Evolutionary conservation across 148 eudicot species (phyloP), one percentile per base, ranked within the genome.

Genomic region (Chenopodium berlandieri): DNA sequence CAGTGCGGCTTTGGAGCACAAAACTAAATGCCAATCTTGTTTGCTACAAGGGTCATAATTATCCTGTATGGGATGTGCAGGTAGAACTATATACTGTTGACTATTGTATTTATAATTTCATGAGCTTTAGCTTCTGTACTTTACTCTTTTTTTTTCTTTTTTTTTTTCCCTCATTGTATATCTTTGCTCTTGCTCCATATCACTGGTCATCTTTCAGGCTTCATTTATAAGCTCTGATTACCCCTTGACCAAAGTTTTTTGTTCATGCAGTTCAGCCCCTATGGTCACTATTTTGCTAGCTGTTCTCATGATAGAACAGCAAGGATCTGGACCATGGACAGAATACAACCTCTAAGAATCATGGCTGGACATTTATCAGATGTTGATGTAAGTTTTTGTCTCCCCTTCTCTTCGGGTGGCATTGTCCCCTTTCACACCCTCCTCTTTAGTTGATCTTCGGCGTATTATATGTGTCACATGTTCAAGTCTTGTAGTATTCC

Each of bases 291-390:
- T 91, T 96, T 96, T 86, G 99, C 95, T 52, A 94, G 97, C 85
- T 91, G 95, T 73, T 96, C 99, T 71, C 99, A 96, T 88, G 99
- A 96, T 87, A 92, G 99, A 86, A 94, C 99, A 32, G 98, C 99
- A 78, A 94, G 97, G 86, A 81, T 96, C 85, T 96, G 99, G 98
- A 90, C 99, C 75, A 86, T 94, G 92, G 99, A 96, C 85, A 88
- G 93, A 83, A 89, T 91, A 89, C 94, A 96, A 80, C 99, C 99
- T 68, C 83, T 96, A 46, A 92, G 99, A 80, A 96, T 96, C 77
- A 89, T 96, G 98, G 99, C 98, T n/a, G 98, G 99, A 60, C 99
- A 96, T 90, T 91, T 94, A 60, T 96, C 99, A 70, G 99, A 96
- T 86, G 98, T 96, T 81, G 99, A 96, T 89, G 99, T 93, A 86